phyloP scores from a whole-genome alignment of 164 flowering plant species.

The Dillenia suffruticosa region DNA sequence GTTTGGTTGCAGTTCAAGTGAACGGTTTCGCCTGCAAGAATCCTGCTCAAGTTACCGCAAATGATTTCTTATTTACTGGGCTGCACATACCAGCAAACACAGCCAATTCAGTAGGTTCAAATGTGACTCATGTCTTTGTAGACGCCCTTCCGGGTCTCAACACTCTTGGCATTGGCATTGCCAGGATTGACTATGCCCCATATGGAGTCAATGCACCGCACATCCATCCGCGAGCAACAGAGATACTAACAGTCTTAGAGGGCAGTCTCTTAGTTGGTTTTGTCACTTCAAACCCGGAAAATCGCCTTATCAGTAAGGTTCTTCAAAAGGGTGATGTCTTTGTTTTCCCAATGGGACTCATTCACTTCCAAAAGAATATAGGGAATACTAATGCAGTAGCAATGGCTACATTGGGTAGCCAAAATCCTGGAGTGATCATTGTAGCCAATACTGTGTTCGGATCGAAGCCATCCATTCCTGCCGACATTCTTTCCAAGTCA shows the following conservation, averaged over 20 bases:
- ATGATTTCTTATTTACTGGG: conserved; percentile 18
- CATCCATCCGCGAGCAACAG: conserved; percentile 19
- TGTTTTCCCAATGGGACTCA: conserved; percentile 19
- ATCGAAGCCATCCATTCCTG: conserved; percentile 12
- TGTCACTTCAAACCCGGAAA: conserved; percentile 13
- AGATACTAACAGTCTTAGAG: conserved; percentile 15
- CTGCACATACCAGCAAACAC: conserved; percentile 13
- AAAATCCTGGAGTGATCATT: conserved; percentile 15
- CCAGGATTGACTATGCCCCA: conserved; percentile 18
- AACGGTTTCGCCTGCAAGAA: conserved; percentile 20
- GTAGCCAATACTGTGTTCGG: conserved; percentile 14
- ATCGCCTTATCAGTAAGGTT: conserved; percentile 14
- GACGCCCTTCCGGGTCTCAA: conserved; percentile 17
- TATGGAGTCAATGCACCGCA: conserved; percentile 24
- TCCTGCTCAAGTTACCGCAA: conserved; percentile 9
- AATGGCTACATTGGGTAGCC: conserved; percentile 13
- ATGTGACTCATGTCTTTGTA: conserved; percentile 7
- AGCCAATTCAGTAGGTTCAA: conserved; percentile 10
- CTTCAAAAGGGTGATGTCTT: conserved; percentile 24
- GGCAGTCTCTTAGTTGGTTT: conserved; percentile 14
- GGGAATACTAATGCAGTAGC: conserved; percentile 13
- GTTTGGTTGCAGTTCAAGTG: conserved; percentile 8
- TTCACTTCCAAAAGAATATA: conserved; percentile 20
- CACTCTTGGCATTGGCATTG: conserved; percentile 25
- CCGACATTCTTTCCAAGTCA: conserved; percentile 13